Conservation (phyloP, 176 grass and related monocot species). For the Eleusine indica region DNA sequence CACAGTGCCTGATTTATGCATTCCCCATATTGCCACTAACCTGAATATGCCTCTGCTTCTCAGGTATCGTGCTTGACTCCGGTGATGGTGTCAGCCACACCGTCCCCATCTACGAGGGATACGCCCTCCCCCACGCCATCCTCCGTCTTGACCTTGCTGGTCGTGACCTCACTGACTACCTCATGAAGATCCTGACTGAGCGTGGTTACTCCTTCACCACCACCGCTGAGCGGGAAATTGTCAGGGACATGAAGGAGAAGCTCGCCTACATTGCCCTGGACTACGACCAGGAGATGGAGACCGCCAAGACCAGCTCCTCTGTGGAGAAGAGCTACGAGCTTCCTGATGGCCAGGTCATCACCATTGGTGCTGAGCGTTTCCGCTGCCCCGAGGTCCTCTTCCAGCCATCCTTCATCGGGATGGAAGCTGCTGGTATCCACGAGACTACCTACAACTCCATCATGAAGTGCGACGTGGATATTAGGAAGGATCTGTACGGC, state of each 20-base stretch:
- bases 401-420: slow-evolving; percentile 96
- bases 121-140: slow-evolving; percentile 91
- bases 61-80: slow-evolving; percentile 89
- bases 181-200: slow-evolving; percentile 98
- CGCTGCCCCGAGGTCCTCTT: slow-evolving; percentile 97
- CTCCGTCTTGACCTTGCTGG: slow-evolving; percentile 89
- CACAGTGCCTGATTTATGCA: neutral
- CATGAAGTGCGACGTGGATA: slow-evolving; percentile 99
- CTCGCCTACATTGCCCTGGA: slow-evolving; percentile 90
- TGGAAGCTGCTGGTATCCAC: slow-evolving; percentile 98
- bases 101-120: slow-evolving; percentile 96
- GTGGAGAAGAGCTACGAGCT: slow-evolving; percentile 97
- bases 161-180: slow-evolving; percentile 83
- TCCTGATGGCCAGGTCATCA: slow-evolving; percentile 92
- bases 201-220: slow-evolving; percentile 97
- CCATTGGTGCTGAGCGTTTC: slow-evolving; percentile 90
- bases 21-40: neutral
- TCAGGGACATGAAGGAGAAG: slow-evolving; percentile 97
- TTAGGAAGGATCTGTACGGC: slow-evolving; percentile 95
- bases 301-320: slow-evolving; percentile 75
- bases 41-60: slow-evolving; percentile 1
- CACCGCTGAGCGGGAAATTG: slow-evolving; percentile 94
- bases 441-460: slow-evolving; percentile 99
- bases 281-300: slow-evolving; percentile 91
- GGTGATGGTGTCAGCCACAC: slow-evolving; percentile 97